A percentile compares a stretch with the other conserved stretches of the same genome.
Evolutionary conservation across 2,329 filamentous ascomycete species (phyloP).

Genomic region (Epichloe scottii): DNA sequence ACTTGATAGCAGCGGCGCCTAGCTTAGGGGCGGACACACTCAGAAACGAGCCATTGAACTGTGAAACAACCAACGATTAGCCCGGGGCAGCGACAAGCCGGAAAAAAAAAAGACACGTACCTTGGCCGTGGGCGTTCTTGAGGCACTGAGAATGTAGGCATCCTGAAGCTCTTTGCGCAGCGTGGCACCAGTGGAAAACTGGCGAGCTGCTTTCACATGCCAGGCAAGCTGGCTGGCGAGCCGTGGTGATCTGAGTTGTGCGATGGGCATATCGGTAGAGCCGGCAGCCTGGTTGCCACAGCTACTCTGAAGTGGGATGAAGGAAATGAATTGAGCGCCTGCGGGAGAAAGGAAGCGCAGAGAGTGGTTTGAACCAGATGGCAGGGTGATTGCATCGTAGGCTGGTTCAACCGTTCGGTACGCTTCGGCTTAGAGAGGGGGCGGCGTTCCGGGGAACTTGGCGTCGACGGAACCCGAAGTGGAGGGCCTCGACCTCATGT

Average conservation of each 20-base stretch:
- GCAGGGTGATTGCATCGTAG: neutral
- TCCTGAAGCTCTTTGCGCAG: constrained; percentile 62
- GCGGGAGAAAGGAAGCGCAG: neutral
- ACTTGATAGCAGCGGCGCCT: constrained; percentile 82
- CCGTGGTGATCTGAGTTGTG: constrained; percentile 23
- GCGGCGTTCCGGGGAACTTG: constrained; percentile 5
- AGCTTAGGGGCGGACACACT: constrained; percentile 77
- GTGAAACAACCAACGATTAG: neutral
- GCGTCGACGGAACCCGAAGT: constrained; percentile 3
- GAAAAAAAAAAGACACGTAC: constrained; percentile 30
- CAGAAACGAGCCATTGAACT: constrained; percentile 92
- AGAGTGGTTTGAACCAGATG: neutral
- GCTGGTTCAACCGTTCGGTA: constrained; percentile 18
- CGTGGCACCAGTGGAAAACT: constrained; percentile 33
- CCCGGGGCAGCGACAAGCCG: neutral
- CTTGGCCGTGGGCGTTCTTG: constrained; percentile 82
- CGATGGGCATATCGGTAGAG: constrained; percentile 15
- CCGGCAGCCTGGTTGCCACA: neutral
- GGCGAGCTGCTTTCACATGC: constrained; percentile 29
- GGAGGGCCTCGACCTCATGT: neutral
- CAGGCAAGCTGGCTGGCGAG: constrained; percentile 23
- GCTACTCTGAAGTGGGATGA: neutral
- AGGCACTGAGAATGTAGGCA: constrained; percentile 85
- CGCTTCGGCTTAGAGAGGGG: constrained; percentile 26
- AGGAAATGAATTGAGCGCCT: neutral